Evolutionary conservation across 2,329 filamentous ascomycete species (phyloP), one percentile per base, ranked within the genome.

Genomic region (Pseudocercospora macadamiae): DNA sequence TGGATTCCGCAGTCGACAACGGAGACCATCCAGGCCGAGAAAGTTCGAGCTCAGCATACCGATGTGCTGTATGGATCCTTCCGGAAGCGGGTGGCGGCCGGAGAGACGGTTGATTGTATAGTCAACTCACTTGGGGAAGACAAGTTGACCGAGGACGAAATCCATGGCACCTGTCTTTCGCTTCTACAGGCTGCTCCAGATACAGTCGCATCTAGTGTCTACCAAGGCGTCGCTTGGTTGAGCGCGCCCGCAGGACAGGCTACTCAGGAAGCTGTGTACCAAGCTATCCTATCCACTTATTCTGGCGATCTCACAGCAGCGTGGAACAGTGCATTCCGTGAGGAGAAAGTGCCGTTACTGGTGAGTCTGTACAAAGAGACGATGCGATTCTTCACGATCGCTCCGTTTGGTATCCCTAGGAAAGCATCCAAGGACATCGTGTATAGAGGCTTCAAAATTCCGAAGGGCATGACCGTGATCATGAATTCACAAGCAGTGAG

Each of bases 361-460:
- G 51, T 54, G 2, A 54, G 37, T n/a, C 19, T 54, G 42, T 54
- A 51, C 23, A 59, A 54, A 21, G 51, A 59, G 48, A 58, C 55
- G 3, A 48, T 57, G 32, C 55, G 55, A 10, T 57, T 57, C 55
- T 57, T 52, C 55, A 57, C 36, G 2, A 21, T 57, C 2, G 47
- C 55, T 4, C 48, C 55, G 1, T 57, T 52, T 37, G 39, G 47
- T 5, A 47, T 51, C 3, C 55, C 55, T 1, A 36, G 48, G 12
- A 37, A 51, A 52, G 51, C 55, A 7, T 28, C 34, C 19, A 26
- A 44, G 16, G 19, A 30, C 9, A 34, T 57, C 26, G 26, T 30
- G 3, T 30, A 37, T 18, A 19, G 28, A 18, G 47, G 48, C 3
- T 10, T 37, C 19, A 32, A 32, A n/a, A 53, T 57, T 18, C 55